Conservation (phyloP, 1,284 basidiomycete species). For the Ganoderma leucocontextum region DNA sequence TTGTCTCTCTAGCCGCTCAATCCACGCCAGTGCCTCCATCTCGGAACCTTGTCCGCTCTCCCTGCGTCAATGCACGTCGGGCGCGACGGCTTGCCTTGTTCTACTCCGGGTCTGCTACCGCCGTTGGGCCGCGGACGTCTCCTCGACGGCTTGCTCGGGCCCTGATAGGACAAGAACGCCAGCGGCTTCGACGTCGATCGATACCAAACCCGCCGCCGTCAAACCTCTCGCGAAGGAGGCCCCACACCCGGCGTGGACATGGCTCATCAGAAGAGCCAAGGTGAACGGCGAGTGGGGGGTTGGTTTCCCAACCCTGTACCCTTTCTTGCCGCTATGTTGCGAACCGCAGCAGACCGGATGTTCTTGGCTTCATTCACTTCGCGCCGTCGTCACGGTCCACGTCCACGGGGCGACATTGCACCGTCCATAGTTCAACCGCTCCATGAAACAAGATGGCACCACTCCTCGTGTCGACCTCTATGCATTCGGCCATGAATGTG, state of each 20-base stretch:
- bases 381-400: background rate
- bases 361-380: background rate
- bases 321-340: background rate
- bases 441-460: background rate
- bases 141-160: background rate
- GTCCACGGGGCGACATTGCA: background rate
- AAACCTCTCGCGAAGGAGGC: background rate
- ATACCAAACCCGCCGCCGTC: background rate
- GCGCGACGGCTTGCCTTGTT: background rate
- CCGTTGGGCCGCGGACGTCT: background rate
- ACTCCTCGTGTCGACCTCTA: background rate
- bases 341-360: background rate
- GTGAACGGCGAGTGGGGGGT: background rate
- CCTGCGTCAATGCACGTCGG: background rate
- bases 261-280: background rate
- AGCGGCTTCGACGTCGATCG: background rate
- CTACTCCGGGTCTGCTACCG: background rate
- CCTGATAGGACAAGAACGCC: background rate
- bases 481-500: background rate
- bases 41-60: background rate
- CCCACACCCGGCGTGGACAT: background rate
- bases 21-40: background rate
- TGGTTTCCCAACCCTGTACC: background rate
- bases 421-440: background rate
- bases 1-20: background rate